These are phyloP conservation scores for Linnemannia elongata DNA, from an alignment of 192 early-diverging fungal genomes.

Conservation along the genomic window DNA sequence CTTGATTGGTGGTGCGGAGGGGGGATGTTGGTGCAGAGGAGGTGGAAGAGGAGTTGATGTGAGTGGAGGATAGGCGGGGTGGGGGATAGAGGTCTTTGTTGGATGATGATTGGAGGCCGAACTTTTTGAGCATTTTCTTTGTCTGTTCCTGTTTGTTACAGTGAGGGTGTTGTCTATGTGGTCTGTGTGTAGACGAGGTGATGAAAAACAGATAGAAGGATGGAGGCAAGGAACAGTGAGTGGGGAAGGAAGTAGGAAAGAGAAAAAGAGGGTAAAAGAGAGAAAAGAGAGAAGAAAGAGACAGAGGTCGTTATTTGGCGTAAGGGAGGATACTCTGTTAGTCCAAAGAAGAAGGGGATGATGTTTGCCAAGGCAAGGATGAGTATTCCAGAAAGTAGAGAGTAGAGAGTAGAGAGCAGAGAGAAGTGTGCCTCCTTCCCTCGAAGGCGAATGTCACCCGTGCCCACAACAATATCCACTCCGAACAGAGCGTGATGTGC, in stretches of 20 bases:
- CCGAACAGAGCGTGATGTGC: conserved; percentile 31
- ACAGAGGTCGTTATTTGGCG: neutral
- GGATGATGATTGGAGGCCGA: conserved; percentile 12
- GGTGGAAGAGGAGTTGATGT: neutral
- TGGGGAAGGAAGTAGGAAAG: neutral
- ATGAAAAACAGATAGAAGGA: neutral
- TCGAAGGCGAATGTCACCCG: neutral
- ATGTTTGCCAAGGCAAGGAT: conserved; percentile 3
- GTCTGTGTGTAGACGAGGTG: neutral
- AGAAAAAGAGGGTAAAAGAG: neutral
- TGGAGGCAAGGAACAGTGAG: neutral
- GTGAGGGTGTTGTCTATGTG: neutral
- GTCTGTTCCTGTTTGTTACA: neutral
- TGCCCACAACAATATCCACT: neutral
- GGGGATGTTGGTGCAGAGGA: neutral
- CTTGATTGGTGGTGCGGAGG: conserved; percentile 2
- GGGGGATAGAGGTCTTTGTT: conserved; percentile 3
- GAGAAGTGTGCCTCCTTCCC: neutral
- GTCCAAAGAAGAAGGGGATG: neutral
- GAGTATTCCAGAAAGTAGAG: no score
- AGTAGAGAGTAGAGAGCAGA: neutral
- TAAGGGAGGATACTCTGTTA: neutral
- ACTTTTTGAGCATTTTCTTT: conserved; percentile 41
- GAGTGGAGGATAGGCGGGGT: neutral
- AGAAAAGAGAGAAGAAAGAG: conserved; percentile 4